Base-by-base conservation (phyloP, 2,329 filamentous ascomycete genomes). In the Hymenoscyphus fructigenus region DNA sequence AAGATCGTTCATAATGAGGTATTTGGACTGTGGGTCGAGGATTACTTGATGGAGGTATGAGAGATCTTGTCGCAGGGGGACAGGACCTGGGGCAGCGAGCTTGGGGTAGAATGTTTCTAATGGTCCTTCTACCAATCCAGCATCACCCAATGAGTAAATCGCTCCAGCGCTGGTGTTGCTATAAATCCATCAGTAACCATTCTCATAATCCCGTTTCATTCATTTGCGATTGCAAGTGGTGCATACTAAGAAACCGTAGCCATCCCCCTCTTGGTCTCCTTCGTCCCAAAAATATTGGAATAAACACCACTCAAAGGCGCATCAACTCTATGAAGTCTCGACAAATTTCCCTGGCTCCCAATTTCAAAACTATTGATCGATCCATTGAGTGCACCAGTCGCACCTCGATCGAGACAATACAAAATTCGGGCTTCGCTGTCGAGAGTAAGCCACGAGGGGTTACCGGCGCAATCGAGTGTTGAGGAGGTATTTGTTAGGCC, bases 21-120 rank as follows among this genome's bases (percentile, higher is more conserved):
- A 84, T 17, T 77, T 67, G 3, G 77, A 77, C 1, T 80, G 81
- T 0, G 82, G 83, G 67, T 85, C 83, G 26, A 83, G 71, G 63
- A 84, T 73, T 26, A 80, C 77, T 66, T 83, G 74, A 69, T 85
- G 83, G 0, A 82, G 81, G 66, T 83, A 80, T 1, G 81, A 75
- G 2, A 76, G 68, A 59, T 79, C 75, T 70, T 82, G 79, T 62
- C 79, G 78, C 15, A 75, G 36, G 6, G 60, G 20, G 3, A 61
- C 36, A 29, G 57, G 57, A 26, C 38, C 58, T 23, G 62, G 50
- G 15, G 57, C 50, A 14, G 59, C 44, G n/a, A 67, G 44, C 12
- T 41, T 61, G 17, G 64, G 66, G 59, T 26, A 62, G 20, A 60
- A 53, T 47, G 60, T 47, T 47, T 60, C 36, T 9, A 47, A 5